Base-by-base conservation (phyloP, 495 filamentous ascomycete species). In the Penicillium dipodomyicola region DNA sequence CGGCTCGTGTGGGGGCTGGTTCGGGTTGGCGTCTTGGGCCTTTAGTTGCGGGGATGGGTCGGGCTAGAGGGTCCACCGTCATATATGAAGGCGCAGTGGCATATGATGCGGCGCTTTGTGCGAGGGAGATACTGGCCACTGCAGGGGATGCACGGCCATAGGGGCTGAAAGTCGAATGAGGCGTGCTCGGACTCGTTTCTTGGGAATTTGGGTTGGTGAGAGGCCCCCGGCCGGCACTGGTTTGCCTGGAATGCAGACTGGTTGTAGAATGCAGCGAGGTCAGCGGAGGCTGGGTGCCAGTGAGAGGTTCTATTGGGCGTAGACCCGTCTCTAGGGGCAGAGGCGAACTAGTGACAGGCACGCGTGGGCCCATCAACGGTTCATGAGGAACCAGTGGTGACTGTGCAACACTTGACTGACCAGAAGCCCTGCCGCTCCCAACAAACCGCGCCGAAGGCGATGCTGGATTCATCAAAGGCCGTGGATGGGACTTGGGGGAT, bases 401-500 rank as follows among this genome's bases (percentile, higher is more conserved):
- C 57, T 84, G 82, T 20, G 73, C 62, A 9, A 76, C 67, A 52
- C 68, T 75, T n/a, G 74, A 67, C 39, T 78, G 77, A 7, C 73
- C 73, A 27, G 75, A 72, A 33, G 77, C 75, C 20, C 70, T 66
- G 9, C 69, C 72, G 45, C 60, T 60, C 2, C 58, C 57, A 12
- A 71, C 68, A 51, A 77, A 72, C 12, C 74, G 70, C 42, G 71
- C 72, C 3, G 81, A 74, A 20, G 87, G 87, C 15, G 87, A 89
- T 54, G 78, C 77, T 20, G 88, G 87, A 33, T 83, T 86, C 62
- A 89, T 74, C n/a, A 84, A 78, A 52, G 78, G 77, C 47, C 84
- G 78, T 20, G 70, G 64, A 58, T 63, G 67, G 67, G 62, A 73
- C 59, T 56, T 74, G 44, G 70, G 70, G 51, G 66, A 80, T 48